Evolutionary conservation across 345 rosid species (phyloP).

Genomic region (Barbarea vulgaris): DNA sequence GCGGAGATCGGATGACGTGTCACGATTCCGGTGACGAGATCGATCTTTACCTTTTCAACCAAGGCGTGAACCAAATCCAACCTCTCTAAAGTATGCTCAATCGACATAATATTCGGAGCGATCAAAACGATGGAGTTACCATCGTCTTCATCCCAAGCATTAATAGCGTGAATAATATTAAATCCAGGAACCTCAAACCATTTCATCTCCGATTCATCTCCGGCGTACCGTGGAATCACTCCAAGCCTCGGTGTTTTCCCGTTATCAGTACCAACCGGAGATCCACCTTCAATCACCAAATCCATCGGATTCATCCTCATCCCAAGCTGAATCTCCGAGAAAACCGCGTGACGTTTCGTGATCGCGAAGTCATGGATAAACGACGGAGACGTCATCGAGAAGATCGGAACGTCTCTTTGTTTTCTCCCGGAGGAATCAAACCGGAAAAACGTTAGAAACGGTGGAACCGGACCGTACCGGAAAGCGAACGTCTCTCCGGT

Average conservation of each 20-base stretch:
- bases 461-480: slow-evolving; percentile 46
- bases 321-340: slow-evolving; percentile 37
- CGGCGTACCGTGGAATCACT: slow-evolving; percentile 44
- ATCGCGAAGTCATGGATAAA: slow-evolving; percentile 47
- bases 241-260: slow-evolving; percentile 40
- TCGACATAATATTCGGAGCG: slow-evolving; percentile 44
- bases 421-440: slow-evolving; percentile 39
- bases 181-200: slow-evolving; percentile 49
- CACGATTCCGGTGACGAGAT: slow-evolving; percentile 43
- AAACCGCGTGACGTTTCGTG: slow-evolving; percentile 36
- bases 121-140: slow-evolving; percentile 35
- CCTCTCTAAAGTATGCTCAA: slow-evolving; percentile 43
- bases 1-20: slow-evolving; percentile 44
- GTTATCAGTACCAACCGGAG: slow-evolving; percentile 42
- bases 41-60: slow-evolving; percentile 40
- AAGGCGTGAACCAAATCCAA: slow-evolving; percentile 43
- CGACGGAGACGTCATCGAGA: slow-evolving; percentile 43
- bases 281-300: slow-evolving; percentile 38
- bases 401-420: slow-evolving; percentile 39
- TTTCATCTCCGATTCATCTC: slow-evolving; percentile 43
- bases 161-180: slow-evolving; percentile 44
- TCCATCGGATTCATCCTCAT: slow-evolving; percentile 40
- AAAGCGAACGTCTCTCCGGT: slow-evolving; percentile 44
- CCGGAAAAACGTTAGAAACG: slow-evolving; percentile 41
- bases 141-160: slow-evolving; percentile 48